Evolutionary conservation across 2,329 filamentous ascomycete species (phyloP).

Genomic region (Chalaropsis thielavioides): DNA sequence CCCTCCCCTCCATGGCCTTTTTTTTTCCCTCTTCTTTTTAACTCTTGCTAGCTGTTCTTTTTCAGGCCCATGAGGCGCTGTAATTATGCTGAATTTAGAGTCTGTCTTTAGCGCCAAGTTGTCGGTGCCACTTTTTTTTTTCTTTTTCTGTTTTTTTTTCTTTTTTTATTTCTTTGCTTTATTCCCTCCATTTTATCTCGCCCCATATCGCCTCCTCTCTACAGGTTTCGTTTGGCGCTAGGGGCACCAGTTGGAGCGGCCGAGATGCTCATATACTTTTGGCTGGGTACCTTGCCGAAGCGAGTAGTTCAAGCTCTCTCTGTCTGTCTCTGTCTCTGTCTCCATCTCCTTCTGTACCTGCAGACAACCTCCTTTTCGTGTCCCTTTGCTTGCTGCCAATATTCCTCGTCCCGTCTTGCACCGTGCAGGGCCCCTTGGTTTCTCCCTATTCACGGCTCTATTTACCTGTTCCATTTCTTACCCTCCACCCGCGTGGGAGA

Average conservation of each 20-base stretch:
- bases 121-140: neutral
- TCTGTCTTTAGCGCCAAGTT: neutral
- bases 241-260: neutral
- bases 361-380: neutral
- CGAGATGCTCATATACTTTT: conserved; percentile 2
- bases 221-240: neutral
- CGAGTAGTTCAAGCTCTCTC: neutral
- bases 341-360: neutral
- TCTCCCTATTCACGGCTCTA: neutral
- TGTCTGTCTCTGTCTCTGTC: neutral
- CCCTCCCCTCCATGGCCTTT: too few species aligned
- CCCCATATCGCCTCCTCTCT: too few species aligned
- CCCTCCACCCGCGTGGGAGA: too few species aligned
- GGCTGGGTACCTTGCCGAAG: neutral
- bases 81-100: neutral
- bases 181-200: neutral
- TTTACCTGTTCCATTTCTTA: conserved; percentile 2
- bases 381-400: neutral
- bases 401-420: too few species aligned
- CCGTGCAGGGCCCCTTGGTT: too few species aligned
- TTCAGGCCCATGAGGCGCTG: neutral
- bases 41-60: neutral
- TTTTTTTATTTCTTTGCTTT: neutral
- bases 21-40: neutral
- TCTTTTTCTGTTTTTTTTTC: neutral